Conservation (phyloP, 1,139 yeast species). For the Blastobotrys malaysiensis region DNA sequence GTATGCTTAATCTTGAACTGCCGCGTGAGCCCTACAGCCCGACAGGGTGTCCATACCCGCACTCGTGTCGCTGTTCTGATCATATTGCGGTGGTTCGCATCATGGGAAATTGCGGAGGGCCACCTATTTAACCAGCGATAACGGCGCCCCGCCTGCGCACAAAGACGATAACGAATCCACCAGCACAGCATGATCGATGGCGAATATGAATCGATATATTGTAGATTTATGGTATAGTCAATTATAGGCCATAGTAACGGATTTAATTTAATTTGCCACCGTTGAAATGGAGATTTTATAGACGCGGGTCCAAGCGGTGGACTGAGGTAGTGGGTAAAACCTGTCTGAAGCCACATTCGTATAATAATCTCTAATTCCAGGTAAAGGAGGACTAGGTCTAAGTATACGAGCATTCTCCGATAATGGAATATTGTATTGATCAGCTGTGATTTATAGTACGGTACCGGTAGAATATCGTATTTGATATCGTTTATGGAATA, state of each 20-base stretch:
- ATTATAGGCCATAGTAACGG: not conserved
- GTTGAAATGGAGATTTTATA: too few relatives aligned
- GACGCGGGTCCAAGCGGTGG: too few relatives aligned
- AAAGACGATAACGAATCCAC: not conserved
- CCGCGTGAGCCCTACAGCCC: not conserved
- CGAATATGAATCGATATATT: not conserved
- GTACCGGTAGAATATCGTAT: too few relatives aligned
- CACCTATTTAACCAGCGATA: not conserved
- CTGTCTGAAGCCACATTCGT: too few relatives aligned
- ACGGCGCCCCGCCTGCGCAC: not conserved
- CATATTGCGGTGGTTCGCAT: not conserved
- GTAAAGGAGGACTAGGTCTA: too few relatives aligned
- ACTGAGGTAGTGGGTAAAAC: too few relatives aligned
- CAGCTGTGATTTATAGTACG: too few relatives aligned
- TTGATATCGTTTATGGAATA: too few relatives aligned
- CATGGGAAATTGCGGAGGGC: not conserved
- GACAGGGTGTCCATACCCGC: not conserved
- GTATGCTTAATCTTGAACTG: not conserved
- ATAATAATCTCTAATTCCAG: too few relatives aligned
- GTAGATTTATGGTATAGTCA: not conserved
- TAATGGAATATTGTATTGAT: too few relatives aligned
- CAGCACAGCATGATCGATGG: not conserved
- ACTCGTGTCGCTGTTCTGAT: not conserved
- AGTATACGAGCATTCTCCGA: too few relatives aligned
- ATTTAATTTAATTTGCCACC: not conserved